phyloP scores from a whole-genome alignment of 1,284 basidiomycete genomes.

The Trichosporon sp. region DNA sequence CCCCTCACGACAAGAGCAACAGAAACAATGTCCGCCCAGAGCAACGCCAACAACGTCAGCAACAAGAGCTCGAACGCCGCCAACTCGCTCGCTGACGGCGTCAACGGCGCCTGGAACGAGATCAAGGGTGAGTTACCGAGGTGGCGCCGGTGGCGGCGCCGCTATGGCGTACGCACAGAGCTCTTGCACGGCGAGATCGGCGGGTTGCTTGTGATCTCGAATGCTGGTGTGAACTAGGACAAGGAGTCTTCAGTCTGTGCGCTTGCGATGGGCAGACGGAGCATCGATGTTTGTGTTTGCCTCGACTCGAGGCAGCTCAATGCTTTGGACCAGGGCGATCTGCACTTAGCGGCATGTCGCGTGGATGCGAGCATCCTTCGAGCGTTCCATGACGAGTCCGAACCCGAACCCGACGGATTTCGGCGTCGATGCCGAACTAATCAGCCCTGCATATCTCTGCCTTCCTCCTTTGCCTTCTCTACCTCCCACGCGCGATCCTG shows the following conservation, averaged over 20 bases:
- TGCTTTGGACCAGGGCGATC: not conserved
- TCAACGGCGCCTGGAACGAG: not conserved
- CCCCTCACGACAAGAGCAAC: not conserved
- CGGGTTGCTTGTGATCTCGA: not conserved
- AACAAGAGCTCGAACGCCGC: constrained; percentile 8
- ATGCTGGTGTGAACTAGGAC: too few relatives aligned
- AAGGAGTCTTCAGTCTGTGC: not conserved
- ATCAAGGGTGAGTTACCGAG: constrained; percentile 12
- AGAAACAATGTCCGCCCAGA: constrained; percentile 2
- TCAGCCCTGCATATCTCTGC: too few relatives aligned
- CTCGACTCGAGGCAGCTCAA: not conserved
- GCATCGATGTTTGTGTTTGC: not conserved
- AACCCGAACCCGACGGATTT: not conserved
- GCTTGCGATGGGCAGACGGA: not conserved
- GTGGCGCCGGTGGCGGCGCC: not conserved
- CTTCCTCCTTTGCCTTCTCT: too few relatives aligned
- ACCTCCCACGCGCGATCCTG: not conserved
- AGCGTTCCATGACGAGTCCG: not conserved
- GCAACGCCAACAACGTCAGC: not conserved
- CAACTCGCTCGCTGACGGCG: not conserved
- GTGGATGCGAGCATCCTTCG: not conserved
- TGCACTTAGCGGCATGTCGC: not conserved
- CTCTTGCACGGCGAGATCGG: not conserved
- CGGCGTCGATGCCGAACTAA: not conserved
- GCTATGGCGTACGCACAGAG: too few relatives aligned